phyloP scores from a whole-genome alignment of 257 asterid species.

The Orobanche coerulescens region DNA sequence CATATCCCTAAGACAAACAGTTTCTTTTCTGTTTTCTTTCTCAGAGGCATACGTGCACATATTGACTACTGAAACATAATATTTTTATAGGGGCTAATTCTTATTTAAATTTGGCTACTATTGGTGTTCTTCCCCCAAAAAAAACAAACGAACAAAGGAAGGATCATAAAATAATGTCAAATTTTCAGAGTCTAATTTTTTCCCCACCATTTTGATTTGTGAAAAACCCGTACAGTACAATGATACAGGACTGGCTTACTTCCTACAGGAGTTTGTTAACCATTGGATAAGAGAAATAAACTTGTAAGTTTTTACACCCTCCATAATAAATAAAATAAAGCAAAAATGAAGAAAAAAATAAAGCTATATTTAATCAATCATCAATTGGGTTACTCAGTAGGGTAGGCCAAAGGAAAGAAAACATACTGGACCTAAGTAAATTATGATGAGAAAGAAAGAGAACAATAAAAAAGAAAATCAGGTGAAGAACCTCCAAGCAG shows the following conservation, averaged over 20 bases:
- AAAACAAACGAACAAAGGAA: too few species aligned
- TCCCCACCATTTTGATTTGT: background rate
- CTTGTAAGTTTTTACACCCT: too few species aligned
- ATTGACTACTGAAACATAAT: background rate
- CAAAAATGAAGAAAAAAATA: too few species aligned
- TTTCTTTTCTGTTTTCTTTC: background rate
- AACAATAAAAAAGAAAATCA: background rate
- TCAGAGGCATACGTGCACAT: background rate
- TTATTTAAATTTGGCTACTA: background rate
- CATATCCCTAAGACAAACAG: background rate
- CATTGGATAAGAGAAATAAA: too few species aligned
- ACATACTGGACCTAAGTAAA: background rate
- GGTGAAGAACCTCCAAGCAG: slow-evolving; percentile 76
- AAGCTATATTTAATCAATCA: too few species aligned
- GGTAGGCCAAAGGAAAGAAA: background rate
- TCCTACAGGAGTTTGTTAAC: too few species aligned
- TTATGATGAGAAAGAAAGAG: background rate
- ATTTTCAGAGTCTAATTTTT: background rate
- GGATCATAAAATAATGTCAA: too few species aligned
- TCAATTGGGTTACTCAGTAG: background rate
- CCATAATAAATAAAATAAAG: too few species aligned
- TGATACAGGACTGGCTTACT: too few species aligned
- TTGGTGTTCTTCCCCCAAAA: background rate
- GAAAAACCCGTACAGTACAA: background rate
- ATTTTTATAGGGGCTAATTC: background rate